These are phyloP conservation scores for Gnaphalium uliginosum DNA, from an alignment of 129 eudicot species.

Conservation along the genomic window DNA sequence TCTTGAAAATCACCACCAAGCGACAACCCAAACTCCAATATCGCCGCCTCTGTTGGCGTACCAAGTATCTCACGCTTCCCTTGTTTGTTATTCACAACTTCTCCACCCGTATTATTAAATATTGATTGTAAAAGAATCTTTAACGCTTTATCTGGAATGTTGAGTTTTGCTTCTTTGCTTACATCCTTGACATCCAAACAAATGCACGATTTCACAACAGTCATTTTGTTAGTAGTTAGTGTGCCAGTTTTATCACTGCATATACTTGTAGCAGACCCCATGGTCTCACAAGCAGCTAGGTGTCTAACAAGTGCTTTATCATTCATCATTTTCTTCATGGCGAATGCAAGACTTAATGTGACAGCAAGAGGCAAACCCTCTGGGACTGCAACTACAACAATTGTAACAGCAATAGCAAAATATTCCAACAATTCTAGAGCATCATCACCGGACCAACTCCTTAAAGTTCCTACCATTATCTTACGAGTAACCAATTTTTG, in stretches of 20 bases:
- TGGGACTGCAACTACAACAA: constrained; percentile 97
- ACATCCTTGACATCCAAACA: constrained; percentile 64
- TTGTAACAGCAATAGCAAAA: constrained; percentile 91
- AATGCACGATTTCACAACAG: constrained; percentile 90
- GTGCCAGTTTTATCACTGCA: constrained; percentile 98
- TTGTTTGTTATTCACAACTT: constrained; percentile 65
- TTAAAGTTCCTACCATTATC: constrained; percentile 43
- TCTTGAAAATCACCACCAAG: constrained; percentile 81
- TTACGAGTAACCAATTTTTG: constrained; percentile 64
- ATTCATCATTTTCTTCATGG: constrained; percentile 97
- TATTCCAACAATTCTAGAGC: constrained; percentile 73
- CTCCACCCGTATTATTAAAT: constrained; percentile 91
- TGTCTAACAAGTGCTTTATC: constrained; percentile 91
- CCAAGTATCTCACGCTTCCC: constrained; percentile 85
- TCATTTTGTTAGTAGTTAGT: constrained; percentile 87
- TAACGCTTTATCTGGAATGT: constrained; percentile 50
- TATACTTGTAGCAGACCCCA: constrained; percentile 97
- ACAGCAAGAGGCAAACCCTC: constrained; percentile 98
- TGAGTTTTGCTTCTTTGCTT: constrained; percentile 36
- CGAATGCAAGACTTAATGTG: constrained; percentile 86
- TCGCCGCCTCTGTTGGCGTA: constrained; percentile 86
- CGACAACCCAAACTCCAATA: constrained; percentile 69
- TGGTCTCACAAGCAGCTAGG: constrained; percentile 95
- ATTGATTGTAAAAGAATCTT: constrained; percentile 68
- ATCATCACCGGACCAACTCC: constrained; percentile 73